A percentile compares a stretch with the other conserved stretches of the same genome.
Evolutionary conservation across 495 filamentous ascomycete species (phyloP).

Genomic region (Xylaria curta): DNA sequence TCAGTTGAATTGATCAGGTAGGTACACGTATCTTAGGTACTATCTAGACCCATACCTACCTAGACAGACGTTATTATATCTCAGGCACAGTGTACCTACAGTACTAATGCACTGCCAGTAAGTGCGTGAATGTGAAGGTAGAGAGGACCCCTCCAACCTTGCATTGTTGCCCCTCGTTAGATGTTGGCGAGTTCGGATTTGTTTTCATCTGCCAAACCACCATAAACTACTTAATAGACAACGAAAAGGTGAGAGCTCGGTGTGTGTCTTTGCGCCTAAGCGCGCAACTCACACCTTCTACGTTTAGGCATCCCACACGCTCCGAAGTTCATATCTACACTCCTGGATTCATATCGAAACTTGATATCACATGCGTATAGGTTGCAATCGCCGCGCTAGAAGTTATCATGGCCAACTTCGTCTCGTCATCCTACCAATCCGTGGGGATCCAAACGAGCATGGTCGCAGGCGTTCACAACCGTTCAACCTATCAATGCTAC

Average conservation of each 20-base stretch:
- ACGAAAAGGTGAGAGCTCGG: not conserved
- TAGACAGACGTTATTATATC: too few species aligned
- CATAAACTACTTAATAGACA: not conserved
- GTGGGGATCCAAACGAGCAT: slow-evolving; percentile 1
- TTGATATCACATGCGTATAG: not conserved
- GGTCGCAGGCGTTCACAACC: slow-evolving; percentile 11
- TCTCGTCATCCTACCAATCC: not conserved
- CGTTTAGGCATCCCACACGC: not conserved
- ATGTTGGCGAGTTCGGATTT: not conserved
- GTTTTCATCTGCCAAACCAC: not conserved
- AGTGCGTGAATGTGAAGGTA: not conserved
- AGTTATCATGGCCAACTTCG: not conserved
- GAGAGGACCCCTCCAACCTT: not conserved
- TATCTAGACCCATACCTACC: too few species aligned
- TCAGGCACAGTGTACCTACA: too few species aligned
- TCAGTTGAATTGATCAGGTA: too few species aligned
- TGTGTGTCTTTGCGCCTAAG: not conserved
- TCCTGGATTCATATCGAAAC: not conserved
- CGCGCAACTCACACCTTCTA: not conserved
- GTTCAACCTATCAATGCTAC: slow-evolving; percentile 45
- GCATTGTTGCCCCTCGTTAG: slow-evolving; percentile 9
- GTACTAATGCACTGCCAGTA: not conserved
- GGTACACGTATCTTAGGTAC: too few species aligned
- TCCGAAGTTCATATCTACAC: not conserved
- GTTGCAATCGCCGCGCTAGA: not conserved